Evolutionary conservation across 2,329 filamentous ascomycete genomes (phyloP).

Genomic region (Aspergillus melleus): DNA sequence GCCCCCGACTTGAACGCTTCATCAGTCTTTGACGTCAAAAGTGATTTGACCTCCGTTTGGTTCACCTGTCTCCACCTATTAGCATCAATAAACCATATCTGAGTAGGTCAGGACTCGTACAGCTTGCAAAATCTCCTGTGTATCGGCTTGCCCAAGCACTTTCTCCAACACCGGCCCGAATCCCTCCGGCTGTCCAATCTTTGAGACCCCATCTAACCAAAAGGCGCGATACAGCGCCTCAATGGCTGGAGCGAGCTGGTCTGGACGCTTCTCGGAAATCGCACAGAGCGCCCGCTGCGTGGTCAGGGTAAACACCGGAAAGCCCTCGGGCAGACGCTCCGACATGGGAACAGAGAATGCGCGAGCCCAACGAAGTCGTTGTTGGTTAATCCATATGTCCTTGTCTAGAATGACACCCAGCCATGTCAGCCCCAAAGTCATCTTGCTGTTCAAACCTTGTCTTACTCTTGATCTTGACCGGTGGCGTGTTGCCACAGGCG

Average conservation of each 20-base stretch:
- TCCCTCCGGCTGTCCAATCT: slow-evolving; percentile 48
- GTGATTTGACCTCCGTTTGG: slow-evolving; percentile 47
- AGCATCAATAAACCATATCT: background rate
- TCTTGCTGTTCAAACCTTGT: background rate
- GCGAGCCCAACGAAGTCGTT: slow-evolving; percentile 56
- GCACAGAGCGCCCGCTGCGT: slow-evolving; percentile 55
- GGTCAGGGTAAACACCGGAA: slow-evolving; percentile 54
- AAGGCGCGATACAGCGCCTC: slow-evolving; percentile 52
- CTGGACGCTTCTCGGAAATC: slow-evolving; percentile 45
- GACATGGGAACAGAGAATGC: slow-evolving; percentile 57
- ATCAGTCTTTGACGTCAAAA: slow-evolving; percentile 52
- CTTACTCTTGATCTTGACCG: slow-evolving; percentile 58
- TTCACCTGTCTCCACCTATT: slow-evolving; percentile 18
- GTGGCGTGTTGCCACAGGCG: slow-evolving; percentile 54
- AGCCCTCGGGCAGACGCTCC: slow-evolving; percentile 46
- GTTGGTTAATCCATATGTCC: slow-evolving; percentile 55
- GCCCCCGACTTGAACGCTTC: slow-evolving; percentile 54
- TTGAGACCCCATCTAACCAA: slow-evolving; percentile 51
- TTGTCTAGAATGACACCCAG: slow-evolving; percentile 51
- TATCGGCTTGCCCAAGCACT: slow-evolving; percentile 48
- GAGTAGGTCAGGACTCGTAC: slow-evolving; percentile 29
- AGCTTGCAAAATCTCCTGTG: slow-evolving; percentile 43
- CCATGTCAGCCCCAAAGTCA: background rate
- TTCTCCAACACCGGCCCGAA: slow-evolving; percentile 46
- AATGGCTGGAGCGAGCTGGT: slow-evolving; percentile 43